Evolutionary conservation across 2,329 filamentous ascomycete genomes (phyloP), one percentile per base, ranked within the genome.

Genomic region (Penicillium crustosum): DNA sequence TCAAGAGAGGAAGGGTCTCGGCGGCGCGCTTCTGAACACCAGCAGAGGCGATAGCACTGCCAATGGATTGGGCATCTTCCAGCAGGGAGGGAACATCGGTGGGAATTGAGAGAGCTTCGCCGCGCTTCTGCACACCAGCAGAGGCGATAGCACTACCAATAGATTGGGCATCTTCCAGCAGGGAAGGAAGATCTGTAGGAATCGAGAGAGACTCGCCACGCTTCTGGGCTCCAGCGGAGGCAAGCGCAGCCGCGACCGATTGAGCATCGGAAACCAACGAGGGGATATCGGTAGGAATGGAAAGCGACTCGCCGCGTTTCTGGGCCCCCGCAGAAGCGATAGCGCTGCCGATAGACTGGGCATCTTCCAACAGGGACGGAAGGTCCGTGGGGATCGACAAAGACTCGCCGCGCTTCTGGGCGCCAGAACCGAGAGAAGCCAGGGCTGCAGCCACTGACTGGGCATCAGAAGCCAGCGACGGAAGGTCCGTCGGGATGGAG

Each of bases 1-100:
- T 44, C 10, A 58, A 41, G 8, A 61, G 42, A 49, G 58, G 31
- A 35, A 49, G 31, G 6, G 31, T 27, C 31, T 36, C 29, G 2
- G 42, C 54, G 25, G 15, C 60, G 6, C 63, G 62, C 43, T 63
- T 65, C 50, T 60, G 47, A 4, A 44, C 50, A 23, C 49, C 51
- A 0, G 36, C 27, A 1, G 61, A 63, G 19, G 53, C 57, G 4
- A 47, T 4, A 58, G 36, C 17, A 44, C 51, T 23, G 13, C 57
- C 49, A 4, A 44, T 35, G 1, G 59, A 58, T 27, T 64, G 39
- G 2, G 51, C 56, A 33, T 62, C 60, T 12, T 12, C 5, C 43
- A 61, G 6, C 2, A 62, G 41, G 3, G 59, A 23, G 23, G 23
- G 23, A 23, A 23, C 2, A 23, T 59, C 51, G 2, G 53, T 60